phyloP scores from a whole-genome alignment of 768 basidiomycete species.

The Hemileccinum impolitum region DNA sequence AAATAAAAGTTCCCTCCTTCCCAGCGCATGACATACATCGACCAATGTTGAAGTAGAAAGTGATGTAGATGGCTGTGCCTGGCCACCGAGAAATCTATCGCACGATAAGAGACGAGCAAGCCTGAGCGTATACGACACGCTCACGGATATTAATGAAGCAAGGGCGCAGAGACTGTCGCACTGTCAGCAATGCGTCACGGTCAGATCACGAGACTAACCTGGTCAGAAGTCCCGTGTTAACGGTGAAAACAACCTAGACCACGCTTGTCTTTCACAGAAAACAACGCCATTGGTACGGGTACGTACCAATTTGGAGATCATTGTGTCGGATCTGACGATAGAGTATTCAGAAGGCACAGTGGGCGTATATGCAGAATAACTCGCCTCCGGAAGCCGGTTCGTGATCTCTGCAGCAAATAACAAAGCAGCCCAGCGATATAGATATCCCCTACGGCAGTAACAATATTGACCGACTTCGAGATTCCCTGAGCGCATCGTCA shows the following conservation, averaged over 20 bases:
- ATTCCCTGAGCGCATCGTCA: constrained; percentile 24
- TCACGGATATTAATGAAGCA: constrained; percentile 51
- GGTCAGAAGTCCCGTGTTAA: constrained; percentile 39
- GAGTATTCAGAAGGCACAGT: background rate
- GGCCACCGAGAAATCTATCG: constrained; percentile 46
- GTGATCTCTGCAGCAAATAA: constrained; percentile 41
- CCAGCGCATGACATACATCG: constrained; percentile 40
- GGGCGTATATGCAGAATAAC: background rate
- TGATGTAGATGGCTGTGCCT: constrained; percentile 51
- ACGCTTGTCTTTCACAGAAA: background rate
- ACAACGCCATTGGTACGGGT: background rate
- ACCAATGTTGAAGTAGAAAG: constrained; percentile 59
- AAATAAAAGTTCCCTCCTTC: background rate
- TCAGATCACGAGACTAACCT: constrained; percentile 19
- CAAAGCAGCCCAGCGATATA: constrained; percentile 49
- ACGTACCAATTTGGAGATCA: constrained; percentile 44
- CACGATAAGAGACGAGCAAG: background rate
- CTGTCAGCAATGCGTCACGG: constrained; percentile 2
- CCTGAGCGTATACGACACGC: background rate
- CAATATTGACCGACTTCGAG: constrained; percentile 49
- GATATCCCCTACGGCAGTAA: constrained; percentile 46
- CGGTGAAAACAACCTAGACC: constrained; percentile 46
- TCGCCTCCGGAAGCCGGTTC: constrained; percentile 49
- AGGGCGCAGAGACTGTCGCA: constrained; percentile 45
- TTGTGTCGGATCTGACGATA: constrained; percentile 38